Base-by-base conservation (phyloP, 306 rosid genomes). In the Inga laurina region DNA sequence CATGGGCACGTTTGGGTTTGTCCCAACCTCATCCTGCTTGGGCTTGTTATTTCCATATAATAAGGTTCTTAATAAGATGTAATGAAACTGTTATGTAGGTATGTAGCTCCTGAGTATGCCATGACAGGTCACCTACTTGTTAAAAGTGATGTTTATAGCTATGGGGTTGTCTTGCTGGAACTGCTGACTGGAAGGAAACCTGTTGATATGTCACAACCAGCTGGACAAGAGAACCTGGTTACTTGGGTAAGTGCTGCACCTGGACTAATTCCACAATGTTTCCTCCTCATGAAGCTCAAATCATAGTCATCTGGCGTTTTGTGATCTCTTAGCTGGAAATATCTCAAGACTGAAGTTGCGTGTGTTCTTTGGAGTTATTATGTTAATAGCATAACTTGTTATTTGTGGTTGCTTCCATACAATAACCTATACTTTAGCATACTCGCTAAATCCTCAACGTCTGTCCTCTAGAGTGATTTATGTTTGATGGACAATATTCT, bases 1-100 rank as follows among this genome's bases (percentile, higher is more conserved):
- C 83, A 97, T 97, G 99, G 99, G 98, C 79, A 96, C 99, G 67
- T 96, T 96, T 85, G 99, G 99, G 99, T 96, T 81, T 81, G 97
- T 87, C 59, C 75, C 74, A 4, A 69, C 82, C 84, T 83, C 67
- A 75, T 68, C 77, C 41, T 74, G 49, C 69, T 51, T 77, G 51
- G 57, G 48, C 76, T 76, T 48, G 43, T 67, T 71, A 21, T 80
- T 83, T 83, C 62, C 51, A 57, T 64, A n/a, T 30, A 5, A 74
- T 69, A 83, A 39, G 70, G 78, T 64, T 57, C 57, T 64, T 79
- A 70, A 77, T 85, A 69, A 84, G 78, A 82, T 59, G 72, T 74
- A 87, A 57, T 76, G 62, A 61, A 41, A 75, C 87, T 88, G n/a
- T 61, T 64, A 44, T 77, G 77, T 86, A 96, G 99, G 87, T 96